Conservation (phyloP, 2,329 filamentous ascomycete genomes). For the Colletotrichum chlorophyti region DNA sequence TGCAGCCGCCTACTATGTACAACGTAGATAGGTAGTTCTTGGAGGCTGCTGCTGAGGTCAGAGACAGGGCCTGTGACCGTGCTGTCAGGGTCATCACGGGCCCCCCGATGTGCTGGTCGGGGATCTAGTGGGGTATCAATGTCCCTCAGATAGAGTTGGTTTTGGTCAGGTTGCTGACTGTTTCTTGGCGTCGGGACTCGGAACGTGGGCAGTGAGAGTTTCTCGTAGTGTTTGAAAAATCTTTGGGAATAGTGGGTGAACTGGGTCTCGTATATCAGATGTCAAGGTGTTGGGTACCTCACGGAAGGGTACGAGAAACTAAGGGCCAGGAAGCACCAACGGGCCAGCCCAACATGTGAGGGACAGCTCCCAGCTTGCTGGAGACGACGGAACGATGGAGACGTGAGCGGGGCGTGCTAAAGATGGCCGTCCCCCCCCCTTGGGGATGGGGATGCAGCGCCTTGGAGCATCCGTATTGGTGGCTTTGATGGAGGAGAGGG, state of each 20-base stretch:
- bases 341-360: no score
- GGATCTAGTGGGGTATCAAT: conserved; percentile 14
- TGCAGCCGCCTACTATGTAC: no score
- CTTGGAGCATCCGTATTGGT: neutral
- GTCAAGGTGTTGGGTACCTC: neutral
- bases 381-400: neutral
- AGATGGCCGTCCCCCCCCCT: no score
- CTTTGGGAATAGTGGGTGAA: neutral
- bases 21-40: no score
- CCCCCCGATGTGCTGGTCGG: neutral
- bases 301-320: neutral
- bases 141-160: neutral
- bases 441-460: no score
- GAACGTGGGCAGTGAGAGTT: no score
- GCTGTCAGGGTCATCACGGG: conserved; percentile 4
- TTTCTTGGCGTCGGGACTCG: neutral
- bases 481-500: neutral
- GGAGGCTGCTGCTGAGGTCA: conserved; percentile 4
- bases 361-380: no score
- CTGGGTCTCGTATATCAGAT: conserved; percentile 1
- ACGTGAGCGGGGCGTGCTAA: no score
- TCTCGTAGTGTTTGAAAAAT: no score
- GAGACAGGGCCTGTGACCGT: conserved; percentile 2
- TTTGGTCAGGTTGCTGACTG: neutral
- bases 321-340: neutral